phyloP scores from a whole-genome alignment of 306 rosid genomes.

The Trifolium subterraneum region DNA sequence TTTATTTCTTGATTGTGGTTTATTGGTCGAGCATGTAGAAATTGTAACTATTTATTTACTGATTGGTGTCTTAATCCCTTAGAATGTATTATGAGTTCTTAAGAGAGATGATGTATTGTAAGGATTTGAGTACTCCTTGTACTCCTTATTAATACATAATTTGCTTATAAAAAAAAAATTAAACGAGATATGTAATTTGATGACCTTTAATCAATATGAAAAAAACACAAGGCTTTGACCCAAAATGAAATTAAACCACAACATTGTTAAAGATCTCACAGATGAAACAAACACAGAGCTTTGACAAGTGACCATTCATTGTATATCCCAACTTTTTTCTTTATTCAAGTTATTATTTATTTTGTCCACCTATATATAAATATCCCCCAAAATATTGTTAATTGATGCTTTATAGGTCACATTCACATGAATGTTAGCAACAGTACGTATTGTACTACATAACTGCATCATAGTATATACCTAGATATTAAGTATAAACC shows the following conservation, averaged over 20 bases:
- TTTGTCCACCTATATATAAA: not conserved
- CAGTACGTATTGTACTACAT: constrained; percentile 42
- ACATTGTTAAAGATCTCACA: not conserved
- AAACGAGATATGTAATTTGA: not conserved
- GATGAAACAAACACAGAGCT: constrained; percentile 32
- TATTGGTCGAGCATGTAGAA: too few species aligned
- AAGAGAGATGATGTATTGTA: too few species aligned
- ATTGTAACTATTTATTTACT: too few species aligned
- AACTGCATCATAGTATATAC: constrained; percentile 33
- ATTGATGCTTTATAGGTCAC: constrained; percentile 42
- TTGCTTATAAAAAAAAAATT: too few species aligned
- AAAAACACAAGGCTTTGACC: constrained; percentile 3
- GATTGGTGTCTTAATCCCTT: too few species aligned
- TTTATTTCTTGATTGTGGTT: too few species aligned
- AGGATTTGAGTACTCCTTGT: too few species aligned
- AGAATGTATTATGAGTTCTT: too few species aligned
- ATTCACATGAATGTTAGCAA: constrained; percentile 48
- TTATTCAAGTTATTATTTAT: not conserved
- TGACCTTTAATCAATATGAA: constrained; percentile 5
- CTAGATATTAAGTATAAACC: constrained; percentile 33
- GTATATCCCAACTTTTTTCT: constrained; percentile 29
- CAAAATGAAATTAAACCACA: constrained; percentile 26
- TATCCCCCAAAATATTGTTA: not conserved
- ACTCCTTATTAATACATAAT: too few species aligned
- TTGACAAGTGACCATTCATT: constrained; percentile 40